Base-by-base conservation (phyloP, 768 basidiomycete genomes). In the Trametes gibbosa region DNA sequence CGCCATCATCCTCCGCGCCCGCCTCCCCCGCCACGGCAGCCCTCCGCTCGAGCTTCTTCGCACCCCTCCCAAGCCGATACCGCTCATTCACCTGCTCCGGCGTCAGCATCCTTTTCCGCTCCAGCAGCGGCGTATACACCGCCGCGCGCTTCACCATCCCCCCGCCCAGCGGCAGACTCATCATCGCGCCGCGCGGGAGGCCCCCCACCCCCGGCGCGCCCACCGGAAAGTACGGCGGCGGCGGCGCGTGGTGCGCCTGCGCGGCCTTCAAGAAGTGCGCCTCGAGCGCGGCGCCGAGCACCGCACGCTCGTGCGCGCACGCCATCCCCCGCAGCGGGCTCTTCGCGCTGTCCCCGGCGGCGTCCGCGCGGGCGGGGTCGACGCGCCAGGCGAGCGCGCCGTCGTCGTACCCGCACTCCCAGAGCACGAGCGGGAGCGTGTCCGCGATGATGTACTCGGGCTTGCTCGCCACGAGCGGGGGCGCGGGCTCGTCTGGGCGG, bases 381-480 rank as follows among this genome's bases (percentile, higher is more conserved):
- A 81, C 84, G 51, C 84, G 81, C 95, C 96, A 98, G 53, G 78
- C 75, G 8, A 95, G 78, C 39, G 85, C 84, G 17, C 74, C 76
- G 25, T 81, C 81, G 32, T 79, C 74, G 71, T 92, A 98, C 0
- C 78, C 84, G 68, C 94, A 95, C 24, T 92, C 87, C 90, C 94
- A 96, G 14, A 98, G 83, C 73, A 98, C 82, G 39, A 99, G 82
- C 1, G 96, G 95, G 0, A 97, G 78, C 0, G 84, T 88, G 64
- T 95, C 90, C 7, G 95, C 94, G 91, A 98, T 98, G 65, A 90
- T 87, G 70, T 98, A 98, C 48, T 85, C 83, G 2, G 96, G 96
- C 70, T 95, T 95, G 50, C 81, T 72, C 56, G 83, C 78, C 25
- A 93, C 81, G 16, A 85, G 69, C 37, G 81, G 74, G 13, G 79